Evolutionary conservation across 2,329 filamentous ascomycete genomes (phyloP), one percentile per base, ranked within the genome.

Genomic region (Pseudocercospora fijiensis): DNA sequence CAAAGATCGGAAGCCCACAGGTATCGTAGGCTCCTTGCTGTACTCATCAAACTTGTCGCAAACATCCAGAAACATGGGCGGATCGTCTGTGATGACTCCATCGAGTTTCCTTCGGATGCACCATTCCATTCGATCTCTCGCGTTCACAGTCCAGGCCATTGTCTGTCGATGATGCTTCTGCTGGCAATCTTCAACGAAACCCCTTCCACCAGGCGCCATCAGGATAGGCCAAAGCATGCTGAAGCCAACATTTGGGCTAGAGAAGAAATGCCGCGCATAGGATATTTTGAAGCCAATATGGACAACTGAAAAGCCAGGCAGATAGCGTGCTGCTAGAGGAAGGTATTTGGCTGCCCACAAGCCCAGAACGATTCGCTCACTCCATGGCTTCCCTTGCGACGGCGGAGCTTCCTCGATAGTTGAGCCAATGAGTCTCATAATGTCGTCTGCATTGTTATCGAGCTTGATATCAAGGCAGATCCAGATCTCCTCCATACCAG

Each of bases 101-200:
- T 96, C 90, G 0, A 96, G 79, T 2, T 77, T 75, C 47, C 84
- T 78, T 27, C 82, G 77, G 33, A 96, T 86, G 67, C 86, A 84
- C 91, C 92, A 96, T 70, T 87, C 84, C 93, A 98, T 97, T 77
- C 87, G 85, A 57, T 83, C 81, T 66, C 86, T 84, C 13, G 89
- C 84, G 74, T 98, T 96, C 57, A 96, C 90, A 0, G 93, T 97
- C 94, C 94, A 98, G 0, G 87, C 84, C 71, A 89, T 88, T 4
- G 97, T 80, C 3, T 84, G 83, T 22, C 89, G 83, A 60, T 88
- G 84, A 51, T 72, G 62, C 51, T 63, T 63, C 45, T 67, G 53
- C 60, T 69, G 64, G 8, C 70, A 71, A 1, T 74, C 71, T 11
- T 81, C 80, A 16, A 92, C 77, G 78, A 97, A 95, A 10, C 80